phyloP scores from a whole-genome alignment of 768 basidiomycete species.

The Tricholoma terreum region DNA sequence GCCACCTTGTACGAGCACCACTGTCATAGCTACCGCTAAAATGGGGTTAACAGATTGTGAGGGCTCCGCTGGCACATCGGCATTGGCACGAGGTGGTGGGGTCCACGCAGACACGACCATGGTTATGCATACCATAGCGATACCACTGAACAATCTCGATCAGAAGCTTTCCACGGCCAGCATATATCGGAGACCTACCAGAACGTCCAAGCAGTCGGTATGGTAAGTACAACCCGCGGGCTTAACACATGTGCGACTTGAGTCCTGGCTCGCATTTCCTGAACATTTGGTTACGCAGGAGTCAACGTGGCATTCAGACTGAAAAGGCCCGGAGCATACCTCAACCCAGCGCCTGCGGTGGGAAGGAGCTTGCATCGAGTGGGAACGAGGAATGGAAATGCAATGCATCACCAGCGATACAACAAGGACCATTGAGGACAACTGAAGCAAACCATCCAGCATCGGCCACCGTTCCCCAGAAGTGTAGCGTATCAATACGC shows the following conservation, averaged over 20 bases:
- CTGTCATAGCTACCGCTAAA: not conserved
- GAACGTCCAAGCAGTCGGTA: not conserved
- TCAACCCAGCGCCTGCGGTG: not conserved
- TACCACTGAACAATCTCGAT: not conserved
- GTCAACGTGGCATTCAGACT: not conserved
- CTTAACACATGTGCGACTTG: not conserved
- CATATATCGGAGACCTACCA: not conserved
- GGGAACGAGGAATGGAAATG: not conserved
- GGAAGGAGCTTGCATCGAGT: not conserved
- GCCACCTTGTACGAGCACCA: not conserved
- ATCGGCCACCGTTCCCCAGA: not conserved
- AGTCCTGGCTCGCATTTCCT: not conserved
- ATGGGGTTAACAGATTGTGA: not conserved
- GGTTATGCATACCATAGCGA: not conserved
- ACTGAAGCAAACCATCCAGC: not conserved
- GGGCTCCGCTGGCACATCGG: not conserved
- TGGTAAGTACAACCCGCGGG: not conserved
- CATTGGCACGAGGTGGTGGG: not conserved
- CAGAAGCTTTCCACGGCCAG: not conserved
- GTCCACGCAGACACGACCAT: not conserved
- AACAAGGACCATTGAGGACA: not conserved
- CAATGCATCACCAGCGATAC: not conserved
- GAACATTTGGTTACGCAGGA: not conserved
- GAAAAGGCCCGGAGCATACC: not conserved
- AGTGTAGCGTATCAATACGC: not conserved